Percentiles rank a stretch among this genome's conserved stretches.
These are phyloP conservation scores for Claviceps arundinis DNA, from an alignment of 2,329 filamentous ascomycete genomes.

Conservation along the genomic window DNA sequence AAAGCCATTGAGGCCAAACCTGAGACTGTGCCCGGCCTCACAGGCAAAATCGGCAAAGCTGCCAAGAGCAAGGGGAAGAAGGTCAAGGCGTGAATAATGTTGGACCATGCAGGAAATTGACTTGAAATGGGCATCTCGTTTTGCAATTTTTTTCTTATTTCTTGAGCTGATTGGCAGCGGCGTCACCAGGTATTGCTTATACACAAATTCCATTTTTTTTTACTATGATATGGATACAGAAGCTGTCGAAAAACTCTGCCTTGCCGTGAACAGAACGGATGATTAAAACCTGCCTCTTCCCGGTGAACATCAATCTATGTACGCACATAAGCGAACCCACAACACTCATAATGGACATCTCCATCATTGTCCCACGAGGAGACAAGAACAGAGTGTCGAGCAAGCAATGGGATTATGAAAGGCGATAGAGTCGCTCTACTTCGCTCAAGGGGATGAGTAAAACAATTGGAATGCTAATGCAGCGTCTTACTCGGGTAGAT, in stretches of 20 bases:
- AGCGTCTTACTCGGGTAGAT: constrained; percentile 19
- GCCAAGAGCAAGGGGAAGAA: constrained; percentile 20
- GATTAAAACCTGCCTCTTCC: too few relatives aligned
- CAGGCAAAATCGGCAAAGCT: constrained; percentile 12
- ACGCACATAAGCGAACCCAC: constrained; percentile 50
- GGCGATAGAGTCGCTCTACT: constrained; percentile 37
- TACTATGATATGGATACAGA: background rate
- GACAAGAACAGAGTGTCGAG: constrained; percentile 18
- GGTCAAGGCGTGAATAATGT: constrained; percentile 7
- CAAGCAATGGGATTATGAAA: constrained; percentile 48
- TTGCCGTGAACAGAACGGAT: too few relatives aligned
- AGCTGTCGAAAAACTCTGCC: background rate
- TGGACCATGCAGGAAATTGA: background rate
- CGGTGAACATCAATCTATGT: constrained; percentile 25
- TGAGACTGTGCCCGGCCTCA: constrained; percentile 7
- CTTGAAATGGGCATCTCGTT: background rate
- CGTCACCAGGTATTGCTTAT: constrained; percentile 4
- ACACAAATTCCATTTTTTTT: background rate
- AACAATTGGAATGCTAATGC: constrained; percentile 19
- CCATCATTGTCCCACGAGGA: constrained; percentile 1
- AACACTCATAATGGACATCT: constrained; percentile 24
- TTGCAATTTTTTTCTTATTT: background rate
- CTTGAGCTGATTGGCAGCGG: background rate
- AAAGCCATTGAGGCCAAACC: constrained; percentile 9
- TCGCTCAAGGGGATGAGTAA: constrained; percentile 32